Percentiles rank a stretch among this genome's conserved stretches.
Evolutionary conservation across 768 basidiomycete species (phyloP).

Genomic region (Xerocomellus amylosporus): DNA sequence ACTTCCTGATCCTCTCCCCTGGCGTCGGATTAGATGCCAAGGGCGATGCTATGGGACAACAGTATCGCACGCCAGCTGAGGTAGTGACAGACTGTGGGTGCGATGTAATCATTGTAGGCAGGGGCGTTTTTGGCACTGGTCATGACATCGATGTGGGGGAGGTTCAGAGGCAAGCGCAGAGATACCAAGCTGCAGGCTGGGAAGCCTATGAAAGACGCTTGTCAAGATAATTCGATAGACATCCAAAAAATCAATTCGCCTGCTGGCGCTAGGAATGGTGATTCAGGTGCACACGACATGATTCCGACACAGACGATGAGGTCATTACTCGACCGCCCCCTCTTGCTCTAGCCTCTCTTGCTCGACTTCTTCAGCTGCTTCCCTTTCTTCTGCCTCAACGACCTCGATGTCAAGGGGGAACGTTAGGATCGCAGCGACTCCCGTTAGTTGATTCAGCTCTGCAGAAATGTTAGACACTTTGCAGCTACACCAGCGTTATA

Average conservation of each 20-base stretch:
- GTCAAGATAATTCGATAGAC: slow-evolving; percentile 5
- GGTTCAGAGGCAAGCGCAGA: slow-evolving; percentile 64
- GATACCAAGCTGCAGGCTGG: slow-evolving; percentile 88
- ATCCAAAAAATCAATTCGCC: background rate
- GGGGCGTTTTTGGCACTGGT: slow-evolving; percentile 82
- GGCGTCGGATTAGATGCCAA: slow-evolving; percentile 81
- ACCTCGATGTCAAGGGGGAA: slow-evolving; percentile 96
- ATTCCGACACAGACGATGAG: background rate
- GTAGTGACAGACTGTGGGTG: slow-evolving; percentile 80
- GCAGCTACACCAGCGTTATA: slow-evolving; percentile 6
- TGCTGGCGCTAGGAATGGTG: background rate
- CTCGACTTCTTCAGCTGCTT: slow-evolving; percentile 52
- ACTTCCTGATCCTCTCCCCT: slow-evolving; percentile 89
- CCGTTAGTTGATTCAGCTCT: slow-evolving; percentile 97
- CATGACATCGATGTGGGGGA: slow-evolving; percentile 39
- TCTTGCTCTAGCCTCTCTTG: slow-evolving; percentile 12
- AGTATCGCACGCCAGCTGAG: slow-evolving; percentile 86
- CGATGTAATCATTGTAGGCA: slow-evolving; percentile 96
- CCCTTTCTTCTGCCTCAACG: slow-evolving; percentile 88
- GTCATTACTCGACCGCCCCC: slow-evolving; percentile 4
- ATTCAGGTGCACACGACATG: background rate
- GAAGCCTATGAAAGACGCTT: slow-evolving; percentile 73
- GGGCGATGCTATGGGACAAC: slow-evolving; percentile 90
- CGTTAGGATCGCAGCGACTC: slow-evolving; percentile 92
- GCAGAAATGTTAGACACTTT: slow-evolving; percentile 8